A percentile compares a stretch with the other conserved stretches of the same genome.
Evolutionary conservation across 495 filamentous ascomycete genomes (phyloP).

Genomic region (Sabuloglossum arenarium): DNA sequence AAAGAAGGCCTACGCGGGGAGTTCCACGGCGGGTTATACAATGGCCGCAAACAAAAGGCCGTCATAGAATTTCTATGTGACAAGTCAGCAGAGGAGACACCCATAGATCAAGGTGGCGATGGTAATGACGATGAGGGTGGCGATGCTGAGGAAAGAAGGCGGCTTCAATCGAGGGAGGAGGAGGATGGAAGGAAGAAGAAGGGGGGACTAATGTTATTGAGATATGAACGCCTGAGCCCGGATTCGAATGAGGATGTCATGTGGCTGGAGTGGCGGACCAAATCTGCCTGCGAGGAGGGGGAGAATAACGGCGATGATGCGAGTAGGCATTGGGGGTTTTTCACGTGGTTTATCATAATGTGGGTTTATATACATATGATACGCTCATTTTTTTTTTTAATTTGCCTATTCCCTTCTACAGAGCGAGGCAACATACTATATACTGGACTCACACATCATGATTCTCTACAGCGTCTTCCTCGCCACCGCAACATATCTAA

Average conservation of each 20-base stretch:
- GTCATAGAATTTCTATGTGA: slow-evolving; percentile 77
- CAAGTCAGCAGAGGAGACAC: slow-evolving; percentile 25
- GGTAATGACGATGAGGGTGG: slow-evolving; percentile 23
- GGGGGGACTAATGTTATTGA: slow-evolving; percentile 45
- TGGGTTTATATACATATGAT: too few species aligned
- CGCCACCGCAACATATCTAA: slow-evolving; percentile 69
- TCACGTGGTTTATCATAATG: slow-evolving; percentile 95
- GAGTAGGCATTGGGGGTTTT: slow-evolving; percentile 62
- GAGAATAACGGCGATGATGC: slow-evolving; percentile 19
- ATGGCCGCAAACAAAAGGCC: slow-evolving; percentile 37
- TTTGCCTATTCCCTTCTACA: neutral
- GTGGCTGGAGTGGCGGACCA: slow-evolving; percentile 62
- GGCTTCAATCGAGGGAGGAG: neutral
- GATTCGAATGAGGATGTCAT: slow-evolving; percentile 32
- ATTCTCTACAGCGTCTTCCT: slow-evolving; percentile 48
- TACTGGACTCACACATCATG: slow-evolving; percentile 2
- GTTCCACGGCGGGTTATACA: slow-evolving; percentile 44
- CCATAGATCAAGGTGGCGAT: slow-evolving; percentile 19
- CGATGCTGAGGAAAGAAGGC: slow-evolving; percentile 5
- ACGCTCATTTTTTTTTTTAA: neutral
- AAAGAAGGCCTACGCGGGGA: slow-evolving; percentile 50
- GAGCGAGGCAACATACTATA: neutral
- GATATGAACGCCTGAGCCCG: slow-evolving; percentile 35
- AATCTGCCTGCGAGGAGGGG: slow-evolving; percentile 59
- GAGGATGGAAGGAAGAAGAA: slow-evolving; percentile 18